Conservation (phyloP, 2,329 filamentous ascomycete genomes). For the Chaetomium sp. region DNA sequence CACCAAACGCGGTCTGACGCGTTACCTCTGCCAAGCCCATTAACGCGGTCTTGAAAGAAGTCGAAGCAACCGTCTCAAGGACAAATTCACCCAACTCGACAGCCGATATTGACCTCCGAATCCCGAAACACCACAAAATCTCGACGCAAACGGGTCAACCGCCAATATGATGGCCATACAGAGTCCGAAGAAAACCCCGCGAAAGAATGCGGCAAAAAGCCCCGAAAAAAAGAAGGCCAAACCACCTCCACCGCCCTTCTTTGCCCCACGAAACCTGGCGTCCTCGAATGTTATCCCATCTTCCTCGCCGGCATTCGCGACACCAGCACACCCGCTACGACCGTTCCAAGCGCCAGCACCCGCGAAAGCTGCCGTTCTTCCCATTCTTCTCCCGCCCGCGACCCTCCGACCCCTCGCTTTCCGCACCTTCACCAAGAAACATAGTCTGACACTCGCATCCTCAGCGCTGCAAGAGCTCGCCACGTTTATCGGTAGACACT, state of each 20-base stretch:
- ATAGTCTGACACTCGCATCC: conserved; percentile 86
- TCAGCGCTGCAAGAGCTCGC: conserved; percentile 79
- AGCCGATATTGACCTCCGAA: background rate
- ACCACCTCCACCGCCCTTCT: conserved; percentile 33
- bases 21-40: conserved; percentile 9
- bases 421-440: conserved; percentile 93
- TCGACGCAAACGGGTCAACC: background rate
- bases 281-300: conserved; percentile 61
- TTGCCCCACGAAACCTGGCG: conserved; percentile 31
- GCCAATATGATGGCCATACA: conserved; percentile 23
- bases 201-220: conserved; percentile 21
- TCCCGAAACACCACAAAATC: background rate
- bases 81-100: too few species aligned
- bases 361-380: conserved; percentile 61
- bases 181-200: conserved; percentile 21
- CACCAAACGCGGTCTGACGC: conserved; percentile 18
- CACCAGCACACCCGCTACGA: conserved; percentile 71
- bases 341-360: conserved; percentile 50
- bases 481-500: conserved; percentile 85
- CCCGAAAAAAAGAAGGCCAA: conserved; percentile 27
- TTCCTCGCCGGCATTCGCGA: conserved; percentile 85
- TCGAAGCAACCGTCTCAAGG: too few species aligned
- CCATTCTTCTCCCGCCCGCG: conserved; percentile 80
- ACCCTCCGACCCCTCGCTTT: conserved; percentile 88
- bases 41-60: conserved; percentile 16